phyloP scores from a whole-genome alignment of 176 grass and related monocot species.

The Areca catechu region DNA sequence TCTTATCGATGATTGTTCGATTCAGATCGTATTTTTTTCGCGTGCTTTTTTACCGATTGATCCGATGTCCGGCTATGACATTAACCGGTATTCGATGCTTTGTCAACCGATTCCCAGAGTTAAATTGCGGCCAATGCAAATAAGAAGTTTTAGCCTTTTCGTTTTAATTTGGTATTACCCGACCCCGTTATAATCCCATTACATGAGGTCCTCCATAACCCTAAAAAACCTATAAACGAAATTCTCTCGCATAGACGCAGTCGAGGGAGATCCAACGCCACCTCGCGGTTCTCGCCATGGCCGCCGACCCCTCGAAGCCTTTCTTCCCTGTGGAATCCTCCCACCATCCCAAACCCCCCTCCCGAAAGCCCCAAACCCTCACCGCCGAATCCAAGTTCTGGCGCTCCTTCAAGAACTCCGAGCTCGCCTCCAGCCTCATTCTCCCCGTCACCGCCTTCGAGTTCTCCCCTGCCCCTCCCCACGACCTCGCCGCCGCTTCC shows the following conservation, averaged over 20 bases:
- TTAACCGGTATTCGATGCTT: too few relatives aligned
- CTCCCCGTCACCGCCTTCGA: constrained; percentile 61
- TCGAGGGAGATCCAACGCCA: too few relatives aligned
- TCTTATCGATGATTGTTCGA: too few relatives aligned
- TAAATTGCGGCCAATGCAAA: too few relatives aligned
- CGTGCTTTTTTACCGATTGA: too few relatives aligned
- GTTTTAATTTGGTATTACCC: too few relatives aligned
- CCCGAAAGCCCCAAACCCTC: constrained; percentile 8
- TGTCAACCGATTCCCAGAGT: too few relatives aligned
- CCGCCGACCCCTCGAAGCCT: constrained; percentile 33
- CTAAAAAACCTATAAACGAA: neutral
- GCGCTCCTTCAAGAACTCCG: constrained; percentile 62
- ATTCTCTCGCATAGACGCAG: too few relatives aligned
- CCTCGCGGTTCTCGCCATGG: constrained; percentile 49
- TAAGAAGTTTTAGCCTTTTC: too few relatives aligned
- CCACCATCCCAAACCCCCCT: constrained; percentile 26
- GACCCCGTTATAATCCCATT: too few relatives aligned
- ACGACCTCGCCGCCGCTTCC: constrained; percentile 43
- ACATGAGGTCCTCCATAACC: neutral
- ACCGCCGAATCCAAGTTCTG: constrained; percentile 56
- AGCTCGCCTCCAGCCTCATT: constrained; percentile 32
- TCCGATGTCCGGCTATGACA: too few relatives aligned
- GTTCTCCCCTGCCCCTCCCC: constrained; percentile 40
- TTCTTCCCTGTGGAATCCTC: constrained; percentile 39
- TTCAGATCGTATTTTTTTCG: too few relatives aligned